Percentiles rank a stretch among this genome's conserved stretches.
These are phyloP conservation scores for Panaeolus papilionaceus DNA, from an alignment of 768 basidiomycete species.

Conservation along the genomic window DNA sequence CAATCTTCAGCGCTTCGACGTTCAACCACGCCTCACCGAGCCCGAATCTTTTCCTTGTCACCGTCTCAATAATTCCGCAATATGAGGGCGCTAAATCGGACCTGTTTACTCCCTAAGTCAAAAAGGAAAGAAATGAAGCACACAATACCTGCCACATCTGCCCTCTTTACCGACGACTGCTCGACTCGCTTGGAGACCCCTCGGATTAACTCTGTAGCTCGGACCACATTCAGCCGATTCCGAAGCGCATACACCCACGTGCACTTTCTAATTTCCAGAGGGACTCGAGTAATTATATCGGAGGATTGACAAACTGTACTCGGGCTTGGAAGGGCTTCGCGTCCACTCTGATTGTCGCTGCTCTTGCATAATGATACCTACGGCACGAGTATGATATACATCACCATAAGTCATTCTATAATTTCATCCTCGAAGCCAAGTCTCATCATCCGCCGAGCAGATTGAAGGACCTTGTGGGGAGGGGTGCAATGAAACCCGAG, in stretches of 20 bases:
- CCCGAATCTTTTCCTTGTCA: not conserved
- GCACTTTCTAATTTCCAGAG: not conserved
- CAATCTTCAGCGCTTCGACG: constrained; percentile 1
- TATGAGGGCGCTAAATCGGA: not conserved
- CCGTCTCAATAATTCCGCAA: not conserved
- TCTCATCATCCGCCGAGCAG: not conserved
- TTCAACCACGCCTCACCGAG: not conserved
- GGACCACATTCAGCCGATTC: not conserved
- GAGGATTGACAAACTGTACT: not conserved
- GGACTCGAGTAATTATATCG: constrained; percentile 11
- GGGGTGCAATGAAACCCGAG: constrained; percentile 6
- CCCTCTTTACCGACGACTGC: not conserved
- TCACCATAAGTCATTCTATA: not conserved
- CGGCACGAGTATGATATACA: too few species aligned
- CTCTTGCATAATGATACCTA: too few species aligned
- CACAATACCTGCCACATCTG: not conserved
- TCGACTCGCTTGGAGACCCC: not conserved
- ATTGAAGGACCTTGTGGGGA: not conserved
- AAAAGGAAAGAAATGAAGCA: not conserved
- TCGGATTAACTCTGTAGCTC: constrained; percentile 7
- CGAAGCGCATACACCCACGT: not conserved
- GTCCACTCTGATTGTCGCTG: too few species aligned
- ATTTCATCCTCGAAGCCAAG: not conserved
- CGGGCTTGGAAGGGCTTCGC: not conserved
- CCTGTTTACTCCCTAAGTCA: not conserved